Base-by-base conservation (phyloP, 2,329 filamentous ascomycete genomes). In the Cladosporium sphaerospermum region DNA sequence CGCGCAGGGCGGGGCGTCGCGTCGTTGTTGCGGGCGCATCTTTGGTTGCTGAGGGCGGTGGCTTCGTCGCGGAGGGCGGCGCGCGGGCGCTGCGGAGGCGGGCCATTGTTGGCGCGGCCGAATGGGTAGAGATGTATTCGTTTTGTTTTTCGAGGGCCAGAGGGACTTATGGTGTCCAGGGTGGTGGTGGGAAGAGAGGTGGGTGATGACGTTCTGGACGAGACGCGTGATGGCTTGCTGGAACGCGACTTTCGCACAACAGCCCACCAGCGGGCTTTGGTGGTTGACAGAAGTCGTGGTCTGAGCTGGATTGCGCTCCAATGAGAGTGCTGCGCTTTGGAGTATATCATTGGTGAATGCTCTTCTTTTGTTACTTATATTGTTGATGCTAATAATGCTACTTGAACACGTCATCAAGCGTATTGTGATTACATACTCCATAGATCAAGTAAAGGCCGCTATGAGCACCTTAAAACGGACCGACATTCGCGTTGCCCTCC, bases 401-500 rank as follows among this genome's bases (percentile, higher is more conserved):
- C 23, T 28, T 28, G 23, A 28, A 28, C 7, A 28, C 7, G 23
- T 28, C 23, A 28, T 28, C 23, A 28, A 28, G 23, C 23, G 2
- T 28, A 28, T 28, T 28, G 23, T 28, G 23, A 28, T 28, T 28
- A 28, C 23, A 28, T 7, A 28, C 23, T 28, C 23, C 23, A 4
- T 28, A 28, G 4, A 28, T 28, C 23, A 28, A 28, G 5, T 7
- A 28, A 5, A 28, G 23, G 23, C 23, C 23, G 23, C 23, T 28
- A 5, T 28, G 5, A 28, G 23, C 23, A 7, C 23, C 36, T 39
- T 50, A 50, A 13, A 34, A 36, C 16, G 41, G 49, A 3, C 49
- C 49, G 23, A 32, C 13, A 13, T 36, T 52, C 13, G 23, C 14
- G 3, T 53, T 45, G 13, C 44, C 52, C 54, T 63, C 63, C 39